Conservation (phyloP, 352 stramenopile genomes). For the Peronosclerospora sorghi region DNA sequence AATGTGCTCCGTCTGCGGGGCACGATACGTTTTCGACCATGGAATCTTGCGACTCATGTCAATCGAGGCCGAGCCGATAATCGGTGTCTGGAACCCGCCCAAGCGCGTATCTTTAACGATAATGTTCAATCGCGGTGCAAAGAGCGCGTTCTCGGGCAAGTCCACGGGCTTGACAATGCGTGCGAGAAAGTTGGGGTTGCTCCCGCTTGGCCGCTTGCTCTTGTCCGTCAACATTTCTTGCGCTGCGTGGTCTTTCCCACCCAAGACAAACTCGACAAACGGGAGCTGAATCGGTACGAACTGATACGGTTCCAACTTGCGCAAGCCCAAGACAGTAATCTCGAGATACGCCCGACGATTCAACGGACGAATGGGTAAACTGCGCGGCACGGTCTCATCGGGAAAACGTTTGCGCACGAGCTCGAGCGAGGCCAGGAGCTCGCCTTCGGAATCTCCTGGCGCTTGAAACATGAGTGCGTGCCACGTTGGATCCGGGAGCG, state of each 20-base stretch:
- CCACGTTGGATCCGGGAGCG: conserved; percentile 63
- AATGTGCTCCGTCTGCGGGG: conserved; percentile 56
- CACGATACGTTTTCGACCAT: conserved; percentile 65
- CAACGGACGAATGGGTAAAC: conserved; percentile 42
- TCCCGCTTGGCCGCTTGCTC: conserved; percentile 67
- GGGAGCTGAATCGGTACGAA: conserved; percentile 84
- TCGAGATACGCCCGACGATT: conserved; percentile 72
- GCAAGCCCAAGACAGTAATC: conserved; percentile 75
- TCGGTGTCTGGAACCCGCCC: conserved; percentile 75
- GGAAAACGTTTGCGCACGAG: conserved; percentile 63
- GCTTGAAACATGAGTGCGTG: conserved; percentile 70
- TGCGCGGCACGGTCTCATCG: conserved; percentile 43
- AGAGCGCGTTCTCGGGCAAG: conserved; percentile 82
- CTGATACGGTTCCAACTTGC: conserved; percentile 82
- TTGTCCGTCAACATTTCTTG: conserved; percentile 84
- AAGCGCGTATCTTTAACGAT: conserved; percentile 85
- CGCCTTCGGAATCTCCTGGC: conserved; percentile 64
- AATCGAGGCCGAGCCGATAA: conserved; percentile 76
- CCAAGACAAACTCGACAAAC: conserved; percentile 83
- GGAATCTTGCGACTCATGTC: conserved; percentile 80
- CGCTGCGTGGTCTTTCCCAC: conserved; percentile 61
- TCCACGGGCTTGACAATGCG: conserved; percentile 83
- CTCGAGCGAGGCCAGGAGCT: conserved; percentile 67
- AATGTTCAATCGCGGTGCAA: conserved; percentile 82
- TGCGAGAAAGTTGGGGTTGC: conserved; percentile 85